Conservation (phyloP, 345 rosid genomes). For the Viola odorata region DNA sequence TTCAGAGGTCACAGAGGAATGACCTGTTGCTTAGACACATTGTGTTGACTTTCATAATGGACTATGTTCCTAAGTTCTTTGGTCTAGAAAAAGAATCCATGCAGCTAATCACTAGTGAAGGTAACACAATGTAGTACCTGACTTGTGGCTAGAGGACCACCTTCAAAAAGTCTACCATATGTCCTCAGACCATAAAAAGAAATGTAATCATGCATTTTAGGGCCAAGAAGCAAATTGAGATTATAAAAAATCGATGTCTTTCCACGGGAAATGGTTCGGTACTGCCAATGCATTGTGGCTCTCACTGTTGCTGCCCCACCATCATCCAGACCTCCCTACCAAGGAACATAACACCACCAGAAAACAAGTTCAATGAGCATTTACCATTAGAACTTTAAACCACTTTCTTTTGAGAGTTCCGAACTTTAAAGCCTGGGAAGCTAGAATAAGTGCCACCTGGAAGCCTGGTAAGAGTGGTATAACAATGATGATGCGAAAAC, state of each 20-base stretch:
- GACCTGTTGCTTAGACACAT: neutral
- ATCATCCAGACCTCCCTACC: conserved; percentile 86
- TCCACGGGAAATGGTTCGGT: conserved; percentile 72
- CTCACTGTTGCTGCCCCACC: conserved; percentile 90
- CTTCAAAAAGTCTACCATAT: conserved; percentile 57
- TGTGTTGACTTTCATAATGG: neutral
- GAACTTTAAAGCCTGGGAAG: neutral
- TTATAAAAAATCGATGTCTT: conserved; percentile 66
- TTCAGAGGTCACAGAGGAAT: neutral
- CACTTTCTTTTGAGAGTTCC: too few relatives aligned
- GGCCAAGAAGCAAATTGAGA: conserved; percentile 50
- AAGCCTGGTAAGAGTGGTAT: conserved; percentile 90
- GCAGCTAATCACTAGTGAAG: neutral
- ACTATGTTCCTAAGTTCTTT: too few relatives aligned
- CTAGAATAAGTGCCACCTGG: conserved; percentile 44
- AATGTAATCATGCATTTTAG: conserved; percentile 65
- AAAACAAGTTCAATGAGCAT: neutral
- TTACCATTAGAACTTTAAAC: neutral
- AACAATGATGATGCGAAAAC: conserved; percentile 70
- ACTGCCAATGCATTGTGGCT: conserved; percentile 95
- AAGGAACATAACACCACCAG: conserved; percentile 5
- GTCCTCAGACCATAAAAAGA: conserved; percentile 84
- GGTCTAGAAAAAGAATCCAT: too few relatives aligned
- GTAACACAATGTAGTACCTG: conserved; percentile 38
- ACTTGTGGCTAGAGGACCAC: conserved; percentile 76